These are phyloP conservation scores for Fusarium lyarnte DNA, from an alignment of 2,329 filamentous ascomycete species.

Conservation along the genomic window DNA sequence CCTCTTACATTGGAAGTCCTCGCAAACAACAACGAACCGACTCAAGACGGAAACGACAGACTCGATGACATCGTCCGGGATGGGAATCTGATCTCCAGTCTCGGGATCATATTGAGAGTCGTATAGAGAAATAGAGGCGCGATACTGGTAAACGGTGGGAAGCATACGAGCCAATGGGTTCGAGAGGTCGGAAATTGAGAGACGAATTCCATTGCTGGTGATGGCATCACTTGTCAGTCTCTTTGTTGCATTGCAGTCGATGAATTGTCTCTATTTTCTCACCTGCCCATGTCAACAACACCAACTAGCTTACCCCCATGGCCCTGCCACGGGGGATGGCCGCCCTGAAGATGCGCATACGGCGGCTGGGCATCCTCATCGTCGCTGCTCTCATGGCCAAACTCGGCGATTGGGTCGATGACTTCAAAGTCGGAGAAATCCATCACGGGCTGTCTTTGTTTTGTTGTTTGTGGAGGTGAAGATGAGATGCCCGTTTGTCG, in stretches of 20 bases:
- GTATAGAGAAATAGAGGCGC: slow-evolving; percentile 47
- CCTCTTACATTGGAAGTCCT: slow-evolving; percentile 40
- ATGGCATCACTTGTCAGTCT: slow-evolving; percentile 7
- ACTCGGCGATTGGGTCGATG: slow-evolving; percentile 37
- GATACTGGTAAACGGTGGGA: slow-evolving; percentile 54
- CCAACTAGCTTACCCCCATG: slow-evolving; percentile 45
- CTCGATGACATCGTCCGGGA: slow-evolving; percentile 43
- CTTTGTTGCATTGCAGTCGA: background rate
- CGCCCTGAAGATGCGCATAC: slow-evolving; percentile 7
- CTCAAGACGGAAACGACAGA: slow-evolving; percentile 42
- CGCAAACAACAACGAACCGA: slow-evolving; percentile 44
- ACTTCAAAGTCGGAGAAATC: slow-evolving; percentile 42
- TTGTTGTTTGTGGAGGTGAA: slow-evolving; percentile 3
- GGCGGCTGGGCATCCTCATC: slow-evolving; percentile 19
- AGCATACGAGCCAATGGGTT: slow-evolving; percentile 67
- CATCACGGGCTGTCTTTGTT: slow-evolving; percentile 18
- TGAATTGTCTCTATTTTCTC: background rate
- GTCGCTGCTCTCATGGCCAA: slow-evolving; percentile 21
- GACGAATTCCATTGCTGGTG: slow-evolving; percentile 74
- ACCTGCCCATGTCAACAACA: slow-evolving; percentile 53
- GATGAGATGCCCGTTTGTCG: background rate
- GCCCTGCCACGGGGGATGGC: slow-evolving; percentile 45
- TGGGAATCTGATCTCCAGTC: slow-evolving; percentile 45
- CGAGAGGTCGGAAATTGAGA: slow-evolving; percentile 64
- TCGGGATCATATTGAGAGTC: slow-evolving; percentile 47